phyloP scores from a whole-genome alignment of 768 basidiomycete species.

The Exidia glandulosa region DNA sequence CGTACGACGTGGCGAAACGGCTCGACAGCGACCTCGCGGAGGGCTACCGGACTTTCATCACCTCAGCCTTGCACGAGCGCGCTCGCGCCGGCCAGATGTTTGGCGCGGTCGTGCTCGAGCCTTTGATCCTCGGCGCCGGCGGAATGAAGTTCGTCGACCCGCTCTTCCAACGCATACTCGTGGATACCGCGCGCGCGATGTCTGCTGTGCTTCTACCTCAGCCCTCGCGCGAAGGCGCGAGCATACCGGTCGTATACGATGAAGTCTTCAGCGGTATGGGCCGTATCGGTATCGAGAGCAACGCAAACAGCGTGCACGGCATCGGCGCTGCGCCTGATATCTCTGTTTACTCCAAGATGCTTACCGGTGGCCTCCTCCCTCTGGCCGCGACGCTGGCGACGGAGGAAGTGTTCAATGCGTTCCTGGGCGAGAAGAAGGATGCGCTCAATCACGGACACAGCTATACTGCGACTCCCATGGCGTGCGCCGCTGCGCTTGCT shows the following conservation, averaged over 20 bases:
- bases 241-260: conserved; percentile 87
- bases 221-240: conserved; percentile 35
- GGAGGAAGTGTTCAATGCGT: conserved; percentile 68
- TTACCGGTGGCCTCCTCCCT: conserved; percentile 88
- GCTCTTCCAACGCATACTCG: conserved; percentile 79
- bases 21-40: conserved; percentile 48
- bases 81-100: conserved; percentile 33
- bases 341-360: conserved; percentile 82
- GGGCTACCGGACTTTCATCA: conserved; percentile 52
- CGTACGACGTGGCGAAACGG: conserved; percentile 63
- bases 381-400: conserved; percentile 77
- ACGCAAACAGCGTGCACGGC: conserved; percentile 48
- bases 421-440: conserved; percentile 67
- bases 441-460: conserved; percentile 91
- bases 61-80: conserved; percentile 36
- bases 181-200: conserved; percentile 63
- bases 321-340: conserved; percentile 53
- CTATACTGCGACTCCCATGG: conserved; percentile 89
- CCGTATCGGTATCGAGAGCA: conserved; percentile 62
- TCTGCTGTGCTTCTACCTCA: conserved; percentile 16
- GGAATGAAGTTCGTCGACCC: conserved; percentile 98
- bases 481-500: conserved; percentile 83
- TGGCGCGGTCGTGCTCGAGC: conserved; percentile 76
- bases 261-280: conserved; percentile 94
- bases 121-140: conserved; percentile 87